Evolutionary conservation across 306 rosid genomes (phyloP).

Genomic region (Cicer bijugum): DNA sequence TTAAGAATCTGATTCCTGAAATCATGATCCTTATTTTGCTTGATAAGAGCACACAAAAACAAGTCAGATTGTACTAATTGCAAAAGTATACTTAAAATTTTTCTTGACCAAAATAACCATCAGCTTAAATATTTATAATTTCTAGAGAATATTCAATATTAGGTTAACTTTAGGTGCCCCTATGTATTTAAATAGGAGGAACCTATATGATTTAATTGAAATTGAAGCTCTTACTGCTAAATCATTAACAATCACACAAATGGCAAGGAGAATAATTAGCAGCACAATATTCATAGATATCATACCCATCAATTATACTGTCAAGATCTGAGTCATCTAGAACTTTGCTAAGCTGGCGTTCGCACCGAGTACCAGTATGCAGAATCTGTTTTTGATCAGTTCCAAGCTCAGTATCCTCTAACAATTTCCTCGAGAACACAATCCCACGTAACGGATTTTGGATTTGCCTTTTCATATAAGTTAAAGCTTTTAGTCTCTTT

Average conservation of each 20-base stretch:
- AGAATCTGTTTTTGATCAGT: conserved; percentile 72
- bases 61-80: too few species aligned
- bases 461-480: conserved; percentile 80
- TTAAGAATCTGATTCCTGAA: too few species aligned
- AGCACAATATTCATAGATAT: background rate
- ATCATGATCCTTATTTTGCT: too few species aligned
- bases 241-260: conserved; percentile 21
- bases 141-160: too few species aligned
- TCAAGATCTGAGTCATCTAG: conserved; percentile 93
- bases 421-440: conserved; percentile 63
- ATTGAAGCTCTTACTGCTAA: conserved; percentile 13
- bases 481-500: conserved; percentile 76
- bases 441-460: conserved; percentile 74
- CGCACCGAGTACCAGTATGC: conserved; percentile 73
- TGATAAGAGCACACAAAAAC: too few species aligned
- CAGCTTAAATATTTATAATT: too few species aligned
- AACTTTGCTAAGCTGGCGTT: conserved; percentile 84
- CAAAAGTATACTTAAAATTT: too few species aligned
- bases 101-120: too few species aligned
- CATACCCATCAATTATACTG: conserved; percentile 87
- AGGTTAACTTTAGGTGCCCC: too few species aligned
- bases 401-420: conserved; percentile 76
- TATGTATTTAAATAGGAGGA: background rate
- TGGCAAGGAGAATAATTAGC: background rate
- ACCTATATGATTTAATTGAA: conserved; percentile 1